phyloP scores from a whole-genome alignment of 1,284 basidiomycete genomes.

The Moesziomyces globuligerus region DNA sequence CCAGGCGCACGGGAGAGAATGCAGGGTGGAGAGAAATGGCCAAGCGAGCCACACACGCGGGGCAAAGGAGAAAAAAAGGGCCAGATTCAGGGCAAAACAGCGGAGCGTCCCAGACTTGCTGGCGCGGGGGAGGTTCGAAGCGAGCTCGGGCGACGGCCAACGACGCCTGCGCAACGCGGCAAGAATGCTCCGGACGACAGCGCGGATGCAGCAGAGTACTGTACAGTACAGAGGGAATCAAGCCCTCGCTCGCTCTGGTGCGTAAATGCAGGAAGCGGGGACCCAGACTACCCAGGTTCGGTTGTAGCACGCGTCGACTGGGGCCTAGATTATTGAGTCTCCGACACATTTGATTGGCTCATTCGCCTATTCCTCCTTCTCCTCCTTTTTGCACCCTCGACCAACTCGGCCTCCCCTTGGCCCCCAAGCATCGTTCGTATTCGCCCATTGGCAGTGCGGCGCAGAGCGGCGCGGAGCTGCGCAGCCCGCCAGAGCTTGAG shows the following conservation, averaged over 20 bases:
- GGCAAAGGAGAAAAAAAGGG: constrained; percentile 2
- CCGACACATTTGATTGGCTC: constrained; percentile 17
- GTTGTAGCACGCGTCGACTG: constrained; percentile 5
- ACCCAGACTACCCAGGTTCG: constrained; percentile 19
- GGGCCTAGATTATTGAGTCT: constrained; percentile 28
- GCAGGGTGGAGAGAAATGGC: constrained; percentile 7
- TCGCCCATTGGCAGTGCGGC: not conserved
- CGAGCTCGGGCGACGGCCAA: constrained; percentile 2
- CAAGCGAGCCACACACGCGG: constrained; percentile 5
- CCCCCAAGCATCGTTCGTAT: no score
- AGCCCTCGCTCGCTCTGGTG: not conserved
- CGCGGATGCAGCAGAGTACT: not conserved
- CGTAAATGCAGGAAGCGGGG: constrained; percentile 10
- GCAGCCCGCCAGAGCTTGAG: not conserved
- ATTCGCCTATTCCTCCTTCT: not conserved
- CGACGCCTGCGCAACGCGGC: not conserved
- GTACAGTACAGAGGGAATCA: no score
- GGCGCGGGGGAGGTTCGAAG: constrained; percentile 15
- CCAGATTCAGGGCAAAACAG: not conserved
- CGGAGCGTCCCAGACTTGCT: not conserved
- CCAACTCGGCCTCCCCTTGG: not conserved
- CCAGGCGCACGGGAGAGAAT: not conserved
- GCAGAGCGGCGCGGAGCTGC: not conserved
- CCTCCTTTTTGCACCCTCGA: not conserved
- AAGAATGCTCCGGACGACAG: not conserved